phyloP scores from a whole-genome alignment of 768 basidiomycete genomes.

The Tulasnella sp. region DNA sequence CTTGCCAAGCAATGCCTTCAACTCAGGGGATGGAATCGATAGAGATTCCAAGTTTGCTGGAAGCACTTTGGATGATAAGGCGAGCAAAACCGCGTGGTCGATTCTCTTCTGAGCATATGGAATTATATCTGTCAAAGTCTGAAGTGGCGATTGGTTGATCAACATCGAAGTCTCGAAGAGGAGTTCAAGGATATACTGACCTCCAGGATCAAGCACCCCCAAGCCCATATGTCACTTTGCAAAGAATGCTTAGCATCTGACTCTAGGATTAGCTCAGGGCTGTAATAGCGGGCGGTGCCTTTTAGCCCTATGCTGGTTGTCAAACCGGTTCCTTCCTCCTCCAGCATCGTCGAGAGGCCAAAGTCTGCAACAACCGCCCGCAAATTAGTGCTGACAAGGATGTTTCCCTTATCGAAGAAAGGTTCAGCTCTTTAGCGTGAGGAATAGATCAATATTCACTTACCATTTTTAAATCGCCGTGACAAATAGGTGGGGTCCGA shows the following conservation, averaged over 20 bases:
- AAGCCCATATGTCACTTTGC: conserved; percentile 17
- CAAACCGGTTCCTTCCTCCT: conserved; percentile 17
- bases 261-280: conserved; percentile 8
- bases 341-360: not conserved
- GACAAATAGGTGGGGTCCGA: not conserved
- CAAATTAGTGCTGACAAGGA: not conserved
- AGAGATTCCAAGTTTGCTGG: not conserved
- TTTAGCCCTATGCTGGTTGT: conserved; percentile 4
- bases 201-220: not conserved
- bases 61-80: not conserved
- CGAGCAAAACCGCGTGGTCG: not conserved
- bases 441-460: too few relatives aligned
- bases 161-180: not conserved
- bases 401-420: conserved; percentile 15
- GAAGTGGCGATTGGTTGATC: not conserved
- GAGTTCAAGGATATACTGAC: not conserved
- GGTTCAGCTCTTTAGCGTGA: too few relatives aligned
- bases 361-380: conserved; percentile 19
- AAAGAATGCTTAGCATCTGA: not conserved
- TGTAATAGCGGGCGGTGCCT: conserved; percentile 11
- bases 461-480: conserved; percentile 15
- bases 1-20: not conserved
- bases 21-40: not conserved
- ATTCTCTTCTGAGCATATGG: not conserved
- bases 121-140: not conserved